Evolutionary conservation across 2,329 filamentous ascomycete genomes (phyloP).

Genomic region (Ascocoryne sarcoides): DNA sequence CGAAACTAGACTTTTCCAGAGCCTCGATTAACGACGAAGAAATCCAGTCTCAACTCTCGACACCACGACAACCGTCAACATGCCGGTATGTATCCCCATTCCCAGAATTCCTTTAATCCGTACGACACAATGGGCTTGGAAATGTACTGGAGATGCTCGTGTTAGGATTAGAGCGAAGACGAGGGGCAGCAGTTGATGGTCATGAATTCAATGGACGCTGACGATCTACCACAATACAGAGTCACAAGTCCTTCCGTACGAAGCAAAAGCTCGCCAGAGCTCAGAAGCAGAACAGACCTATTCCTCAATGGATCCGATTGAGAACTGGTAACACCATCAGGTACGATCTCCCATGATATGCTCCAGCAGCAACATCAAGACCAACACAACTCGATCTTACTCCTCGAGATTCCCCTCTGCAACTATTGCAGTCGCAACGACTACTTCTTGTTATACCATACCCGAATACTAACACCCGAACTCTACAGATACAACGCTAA

Average conservation of each 20-base stretch:
- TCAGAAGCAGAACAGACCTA: conserved; percentile 99
- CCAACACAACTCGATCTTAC: too few relatives aligned
- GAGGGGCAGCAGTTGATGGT: conserved; percentile 10
- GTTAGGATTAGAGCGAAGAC: conserved; percentile 1
- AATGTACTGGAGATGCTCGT: not conserved
- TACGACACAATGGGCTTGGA: too few relatives aligned
- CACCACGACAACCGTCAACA: conserved; percentile 38
- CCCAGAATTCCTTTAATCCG: not conserved
- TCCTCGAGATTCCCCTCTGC: not conserved
- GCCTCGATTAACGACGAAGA: not conserved
- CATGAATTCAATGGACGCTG: not conserved
- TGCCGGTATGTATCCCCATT: conserved; percentile 39
- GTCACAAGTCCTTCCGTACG: conserved; percentile 99
- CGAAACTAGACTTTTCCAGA: not conserved
- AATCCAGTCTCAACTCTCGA: conserved; percentile 14
- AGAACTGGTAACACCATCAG: conserved; percentile 98
- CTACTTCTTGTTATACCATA: too few relatives aligned
- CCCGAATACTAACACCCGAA: too few relatives aligned
- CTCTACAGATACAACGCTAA: conserved; percentile 99
- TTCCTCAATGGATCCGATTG: conserved; percentile 99
- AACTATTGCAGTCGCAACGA: too few relatives aligned
- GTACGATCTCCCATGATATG: conserved; percentile 52
- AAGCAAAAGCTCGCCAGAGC: conserved; percentile 99
- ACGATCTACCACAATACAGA: conserved; percentile 44
- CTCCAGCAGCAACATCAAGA: too few relatives aligned